Base-by-base conservation (phyloP, 2,329 filamentous ascomycete species). In the Plenodomus lindquistii region DNA sequence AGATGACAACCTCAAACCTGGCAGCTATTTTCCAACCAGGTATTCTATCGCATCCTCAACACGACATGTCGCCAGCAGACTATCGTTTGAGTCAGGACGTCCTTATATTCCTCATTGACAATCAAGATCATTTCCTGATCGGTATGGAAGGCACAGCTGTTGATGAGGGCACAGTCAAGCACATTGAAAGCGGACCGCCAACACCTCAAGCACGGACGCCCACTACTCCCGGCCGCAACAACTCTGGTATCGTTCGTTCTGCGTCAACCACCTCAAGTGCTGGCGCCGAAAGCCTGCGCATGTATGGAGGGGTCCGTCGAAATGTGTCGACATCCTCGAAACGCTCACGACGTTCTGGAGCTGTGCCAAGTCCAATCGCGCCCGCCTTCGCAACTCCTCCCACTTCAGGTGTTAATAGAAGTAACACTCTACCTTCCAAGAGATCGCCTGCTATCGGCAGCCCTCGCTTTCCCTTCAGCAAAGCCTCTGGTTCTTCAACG, bases 61-160 rank as follows among this genome's bases (percentile, higher is more conserved):
- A 99, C 71, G 92, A 96, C 66, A 97, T 99, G 93, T 87, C 91
- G 0, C 94, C 94, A 0, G 84, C 89, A 48, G 93, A 97, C 67
- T 99, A 99, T 70, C 86, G 91, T 24, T 79, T 99, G 5, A 97
- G 95, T 69, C 94, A 99, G 79, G 93, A 94, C 64, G 93, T 99
- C 17, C 82, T 99, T 55, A 96, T 99, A 42, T 99, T 99, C 73
- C 77, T 99, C 60, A 99, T 99, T 59, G 92, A 97, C 69, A 96
- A 99, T 65, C 94, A 99, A 71, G 94, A 99, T 66, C 90, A 96
- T 73, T 99, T 99, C 79, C 78, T 99, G 57, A 95, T 99, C 57
- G 94, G 94, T 46, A 99, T 99, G 94, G 90, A 91, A 68, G 94
- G 94, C 37, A 97, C 92, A n/a, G 92, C 85, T n/a, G 89, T 92